These are phyloP conservation scores for Saccharomyces paradoxus DNA, from an alignment of 805 yeast species.

Conservation along the genomic window DNA sequence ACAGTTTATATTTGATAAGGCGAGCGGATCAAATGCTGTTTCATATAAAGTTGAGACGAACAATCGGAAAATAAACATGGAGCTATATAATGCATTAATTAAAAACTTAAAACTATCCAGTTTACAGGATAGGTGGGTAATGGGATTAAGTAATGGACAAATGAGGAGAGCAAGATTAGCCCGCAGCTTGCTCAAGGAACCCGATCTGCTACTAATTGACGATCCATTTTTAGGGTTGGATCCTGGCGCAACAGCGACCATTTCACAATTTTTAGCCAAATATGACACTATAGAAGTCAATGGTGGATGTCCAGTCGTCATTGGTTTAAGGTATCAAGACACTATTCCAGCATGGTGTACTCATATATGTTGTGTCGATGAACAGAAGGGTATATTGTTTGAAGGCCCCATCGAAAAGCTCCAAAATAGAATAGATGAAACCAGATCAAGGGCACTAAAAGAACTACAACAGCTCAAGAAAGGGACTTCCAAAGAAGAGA, in stretches of 20 bases:
- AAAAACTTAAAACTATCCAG: constrained; percentile 46
- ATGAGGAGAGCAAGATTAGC: constrained; percentile 86
- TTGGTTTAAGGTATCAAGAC: constrained; percentile 77
- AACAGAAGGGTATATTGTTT: constrained; percentile 39
- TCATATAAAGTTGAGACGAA: constrained; percentile 30
- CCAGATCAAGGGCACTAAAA: constrained; percentile 12
- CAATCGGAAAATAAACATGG: constrained; percentile 26
- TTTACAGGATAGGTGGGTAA: constrained; percentile 65
- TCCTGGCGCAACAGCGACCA: constrained; percentile 55
- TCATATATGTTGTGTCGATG: constrained; percentile 56
- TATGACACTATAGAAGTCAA: constrained; percentile 11
- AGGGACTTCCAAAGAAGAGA: constrained; percentile 1
- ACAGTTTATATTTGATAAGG: constrained; percentile 48
- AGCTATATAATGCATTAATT: constrained; percentile 37
- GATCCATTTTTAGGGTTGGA: constrained; percentile 92
- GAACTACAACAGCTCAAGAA: background rate
- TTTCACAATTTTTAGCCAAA: constrained; percentile 35
- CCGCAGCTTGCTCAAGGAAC: constrained; percentile 54
- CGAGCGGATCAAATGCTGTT: constrained; percentile 36
- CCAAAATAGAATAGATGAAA: constrained; percentile 12
- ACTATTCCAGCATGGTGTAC: constrained; percentile 71
- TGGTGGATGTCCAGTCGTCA: constrained; percentile 39
- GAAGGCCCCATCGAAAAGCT: constrained; percentile 39
- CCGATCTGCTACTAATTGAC: constrained; percentile 65
- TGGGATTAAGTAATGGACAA: constrained; percentile 89